These are phyloP conservation scores for Melastoma malabathricum DNA, from an alignment of 345 rosid genomes.

Conservation along the genomic window DNA sequence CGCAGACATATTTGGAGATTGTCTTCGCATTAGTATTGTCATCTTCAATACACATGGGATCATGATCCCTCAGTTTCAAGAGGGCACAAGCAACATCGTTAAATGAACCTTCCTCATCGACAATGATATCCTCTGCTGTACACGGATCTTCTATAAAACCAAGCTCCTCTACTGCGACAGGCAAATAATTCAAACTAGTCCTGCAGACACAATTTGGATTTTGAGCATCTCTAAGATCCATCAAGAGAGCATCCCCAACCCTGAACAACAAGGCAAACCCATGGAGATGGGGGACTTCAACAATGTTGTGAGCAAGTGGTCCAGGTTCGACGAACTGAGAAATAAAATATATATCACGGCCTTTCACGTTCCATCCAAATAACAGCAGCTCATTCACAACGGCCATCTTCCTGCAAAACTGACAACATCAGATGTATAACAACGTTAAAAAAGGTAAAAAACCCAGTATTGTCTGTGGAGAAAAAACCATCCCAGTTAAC, in stretches of 20 bases:
- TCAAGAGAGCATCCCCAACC: slow-evolving; percentile 83
- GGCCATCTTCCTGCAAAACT: slow-evolving; percentile 53
- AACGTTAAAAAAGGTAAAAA: slow-evolving; percentile 14
- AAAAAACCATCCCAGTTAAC: slow-evolving; percentile 2
- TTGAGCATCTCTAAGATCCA: slow-evolving; percentile 86
- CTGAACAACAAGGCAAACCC: slow-evolving; percentile 89
- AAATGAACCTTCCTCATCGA: slow-evolving; percentile 88
- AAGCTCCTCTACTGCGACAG: slow-evolving; percentile 54
- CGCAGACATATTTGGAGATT: slow-evolving; percentile 49
- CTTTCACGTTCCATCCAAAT: slow-evolving; percentile 57
- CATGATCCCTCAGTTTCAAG: slow-evolving; percentile 79
- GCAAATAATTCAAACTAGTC: slow-evolving; percentile 54
- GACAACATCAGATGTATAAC: slow-evolving; percentile 9
- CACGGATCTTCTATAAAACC: slow-evolving; percentile 63
- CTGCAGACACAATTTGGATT: slow-evolving; percentile 59
- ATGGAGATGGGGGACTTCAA: slow-evolving; percentile 72
- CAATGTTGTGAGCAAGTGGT: slow-evolving; percentile 58
- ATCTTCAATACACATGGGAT: slow-evolving; percentile 92
- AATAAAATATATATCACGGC: slow-evolving; percentile 33
- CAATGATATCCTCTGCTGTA: slow-evolving; percentile 40
- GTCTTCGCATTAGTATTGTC: slow-evolving; percentile 37
- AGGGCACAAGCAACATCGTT: slow-evolving; percentile 95
- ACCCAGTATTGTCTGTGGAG: slow-evolving; percentile 7
- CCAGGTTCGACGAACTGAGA: slow-evolving; percentile 62
- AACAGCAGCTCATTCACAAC: slow-evolving; percentile 54